phyloP scores from a whole-genome alignment of 345 rosid genomes.

The Toxicodendron radicans region DNA sequence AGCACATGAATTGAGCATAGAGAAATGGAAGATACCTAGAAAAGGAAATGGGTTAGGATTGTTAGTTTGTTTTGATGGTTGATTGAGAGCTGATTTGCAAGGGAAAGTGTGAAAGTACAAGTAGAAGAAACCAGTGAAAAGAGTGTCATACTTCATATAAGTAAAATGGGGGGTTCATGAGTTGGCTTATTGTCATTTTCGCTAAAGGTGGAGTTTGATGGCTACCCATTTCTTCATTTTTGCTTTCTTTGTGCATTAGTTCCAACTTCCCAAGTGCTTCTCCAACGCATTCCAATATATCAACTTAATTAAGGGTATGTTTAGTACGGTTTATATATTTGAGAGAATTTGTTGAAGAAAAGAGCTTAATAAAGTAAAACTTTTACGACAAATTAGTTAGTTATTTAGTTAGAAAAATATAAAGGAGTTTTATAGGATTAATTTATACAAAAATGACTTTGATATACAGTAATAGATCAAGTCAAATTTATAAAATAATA shows the following conservation, averaged over 20 bases:
- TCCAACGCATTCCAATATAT: constrained; percentile 21
- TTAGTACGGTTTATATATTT: too few relatives aligned
- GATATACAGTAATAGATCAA: too few relatives aligned
- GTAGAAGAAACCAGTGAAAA: constrained; percentile 5
- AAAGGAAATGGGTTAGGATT: background rate
- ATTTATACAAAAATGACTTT: too few relatives aligned
- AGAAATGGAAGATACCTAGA: background rate
- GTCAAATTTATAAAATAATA: too few relatives aligned
- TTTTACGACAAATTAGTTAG: too few relatives aligned
- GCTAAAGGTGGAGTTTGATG: constrained; percentile 25
- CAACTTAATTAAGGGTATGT: too few relatives aligned
- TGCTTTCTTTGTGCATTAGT: constrained; percentile 23
- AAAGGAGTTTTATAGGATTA: too few relatives aligned
- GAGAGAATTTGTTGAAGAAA: too few relatives aligned
- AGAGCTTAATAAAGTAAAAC: too few relatives aligned
- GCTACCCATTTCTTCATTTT: constrained; percentile 21
- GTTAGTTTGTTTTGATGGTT: background rate
- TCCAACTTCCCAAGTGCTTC: constrained; percentile 36
- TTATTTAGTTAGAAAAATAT: too few relatives aligned
- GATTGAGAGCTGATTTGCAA: constrained; percentile 16
- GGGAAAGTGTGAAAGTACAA: constrained; percentile 25
- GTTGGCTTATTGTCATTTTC: constrained; percentile 38
- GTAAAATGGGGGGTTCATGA: background rate
- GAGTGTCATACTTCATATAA: background rate
- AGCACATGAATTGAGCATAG: background rate